A percentile compares a stretch with the other conserved stretches of the same genome.
phyloP scores from a whole-genome alignment of 2,329 filamentous ascomycete species.

The Aspergillus carbonarius region DNA sequence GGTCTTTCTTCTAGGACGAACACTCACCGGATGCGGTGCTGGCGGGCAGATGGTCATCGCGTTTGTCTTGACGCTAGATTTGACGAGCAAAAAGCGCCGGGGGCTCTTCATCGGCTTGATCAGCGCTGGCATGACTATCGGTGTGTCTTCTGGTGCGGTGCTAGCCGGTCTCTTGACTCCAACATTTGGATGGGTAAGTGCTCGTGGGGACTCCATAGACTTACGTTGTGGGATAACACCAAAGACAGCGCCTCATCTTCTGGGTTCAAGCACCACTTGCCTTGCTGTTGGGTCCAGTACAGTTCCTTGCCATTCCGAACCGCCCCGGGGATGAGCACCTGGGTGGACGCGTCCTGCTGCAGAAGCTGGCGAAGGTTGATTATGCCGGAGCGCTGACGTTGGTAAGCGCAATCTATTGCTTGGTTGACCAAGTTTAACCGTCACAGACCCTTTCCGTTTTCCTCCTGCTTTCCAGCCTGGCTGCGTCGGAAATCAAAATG shows the following conservation, averaged over 20 bases:
- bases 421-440: not conserved
- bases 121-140: conserved; percentile 70
- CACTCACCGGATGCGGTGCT: conserved; percentile 66
- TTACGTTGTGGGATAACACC: not conserved
- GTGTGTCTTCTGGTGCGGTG: conserved; percentile 69
- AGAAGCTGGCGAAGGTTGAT: conserved; percentile 67
- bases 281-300: conserved; percentile 59
- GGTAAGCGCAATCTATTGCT: conserved; percentile 42
- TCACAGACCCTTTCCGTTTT: conserved; percentile 62
- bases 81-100: conserved; percentile 64
- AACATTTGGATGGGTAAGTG: conserved; percentile 66
- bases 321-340: conserved; percentile 39
- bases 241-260: conserved; percentile 65
- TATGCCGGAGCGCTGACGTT: conserved; percentile 70
- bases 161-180: conserved; percentile 66
- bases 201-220: not conserved
- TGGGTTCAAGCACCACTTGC: conserved; percentile 67
- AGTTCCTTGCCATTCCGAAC: conserved; percentile 66
- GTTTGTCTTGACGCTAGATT: conserved; percentile 73
- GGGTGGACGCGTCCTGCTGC: conserved; percentile 40
- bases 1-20: conserved; percentile 67
- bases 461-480: conserved; percentile 69
- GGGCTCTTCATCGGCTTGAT: conserved; percentile 73
- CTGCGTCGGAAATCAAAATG: conserved; percentile 60
- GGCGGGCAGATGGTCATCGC: conserved; percentile 71